phyloP scores from a whole-genome alignment of 768 basidiomycete species.

The Phaffia tasmanica region DNA sequence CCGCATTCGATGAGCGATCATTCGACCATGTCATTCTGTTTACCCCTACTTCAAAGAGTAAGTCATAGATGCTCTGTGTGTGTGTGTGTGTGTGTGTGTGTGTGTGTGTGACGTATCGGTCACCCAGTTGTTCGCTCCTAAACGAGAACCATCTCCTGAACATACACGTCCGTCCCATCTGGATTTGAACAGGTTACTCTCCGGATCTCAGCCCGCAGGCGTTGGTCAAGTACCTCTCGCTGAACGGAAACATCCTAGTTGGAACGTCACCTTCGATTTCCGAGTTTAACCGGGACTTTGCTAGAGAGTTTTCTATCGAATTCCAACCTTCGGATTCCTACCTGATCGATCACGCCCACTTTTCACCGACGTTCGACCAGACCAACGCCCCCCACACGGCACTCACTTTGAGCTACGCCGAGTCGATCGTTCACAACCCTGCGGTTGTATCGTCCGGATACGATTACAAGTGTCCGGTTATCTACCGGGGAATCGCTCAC shows the following conservation, averaged over 20 bases:
- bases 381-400: slow-evolving; percentile 22
- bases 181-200: slow-evolving; percentile 47
- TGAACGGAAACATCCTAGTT: slow-evolving; percentile 64
- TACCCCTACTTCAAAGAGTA: slow-evolving; percentile 75
- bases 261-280: slow-evolving; percentile 51
- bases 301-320: slow-evolving; percentile 82
- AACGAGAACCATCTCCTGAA: background rate
- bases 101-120: background rate
- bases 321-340: slow-evolving; percentile 74
- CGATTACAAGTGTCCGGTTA: slow-evolving; percentile 4
- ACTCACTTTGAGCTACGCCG: slow-evolving; percentile 39
- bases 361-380: slow-evolving; percentile 46
- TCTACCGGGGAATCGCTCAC: slow-evolving; percentile 29
- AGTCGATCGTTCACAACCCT: slow-evolving; percentile 51
- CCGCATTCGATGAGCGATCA: slow-evolving; percentile 51
- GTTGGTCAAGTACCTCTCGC: slow-evolving; percentile 54
- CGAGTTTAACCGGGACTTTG: slow-evolving; percentile 63
- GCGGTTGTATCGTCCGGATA: slow-evolving; percentile 27
- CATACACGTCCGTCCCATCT: slow-evolving; percentile 3
- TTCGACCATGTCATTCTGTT: slow-evolving; percentile 83
- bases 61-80: slow-evolving; percentile 30
- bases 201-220: slow-evolving; percentile 71
- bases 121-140: background rate
- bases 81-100: no score
- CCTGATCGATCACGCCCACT: slow-evolving; percentile 74